Percentiles rank a stretch among this genome's conserved stretches.
phyloP scores from a whole-genome alignment of 1,284 basidiomycete species.

The Ceratobasidium sp. region DNA sequence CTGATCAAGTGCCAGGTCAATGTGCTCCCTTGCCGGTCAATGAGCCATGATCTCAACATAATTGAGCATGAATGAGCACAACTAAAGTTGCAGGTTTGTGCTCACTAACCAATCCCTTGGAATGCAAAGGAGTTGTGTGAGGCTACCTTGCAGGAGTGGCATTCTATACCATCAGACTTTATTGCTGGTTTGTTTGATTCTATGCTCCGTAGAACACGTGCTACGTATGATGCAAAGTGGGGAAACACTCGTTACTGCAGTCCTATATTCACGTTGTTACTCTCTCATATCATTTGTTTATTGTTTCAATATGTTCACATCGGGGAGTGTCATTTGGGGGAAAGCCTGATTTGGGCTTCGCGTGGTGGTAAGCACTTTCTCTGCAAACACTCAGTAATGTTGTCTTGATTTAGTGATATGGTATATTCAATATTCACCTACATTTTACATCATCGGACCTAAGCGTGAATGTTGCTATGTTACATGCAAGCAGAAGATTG shows the following conservation, averaged over 20 bases:
- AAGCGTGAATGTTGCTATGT: no score
- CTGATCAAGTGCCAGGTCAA: neutral
- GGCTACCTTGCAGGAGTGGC: neutral
- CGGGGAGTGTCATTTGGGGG: no score
- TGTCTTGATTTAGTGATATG: no score
- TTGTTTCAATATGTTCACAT: no score
- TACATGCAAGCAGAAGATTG: no score
- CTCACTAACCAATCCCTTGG: neutral
- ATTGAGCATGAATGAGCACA: conserved; percentile 28
- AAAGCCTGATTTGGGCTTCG: no score
- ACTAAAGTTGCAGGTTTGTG: neutral
- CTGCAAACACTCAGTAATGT: no score
- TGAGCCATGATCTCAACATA: conserved; percentile 25
- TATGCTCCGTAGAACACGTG: neutral
- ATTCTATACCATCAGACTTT: neutral
- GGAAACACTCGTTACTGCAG: conserved; percentile 12
- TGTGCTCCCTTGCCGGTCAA: conserved; percentile 11
- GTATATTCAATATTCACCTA: no score
- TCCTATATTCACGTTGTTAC: neutral
- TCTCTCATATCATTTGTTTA: no score
- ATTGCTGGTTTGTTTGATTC: conserved; percentile 21
- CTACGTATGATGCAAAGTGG: conserved; percentile 7
- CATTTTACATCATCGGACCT: no score
- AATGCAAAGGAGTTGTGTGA: conserved; percentile 1
- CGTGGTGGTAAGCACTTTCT: no score